Evolutionary conservation across 2,329 filamentous ascomycete species (phyloP).

Genomic region (Fusarium fracticaudum): DNA sequence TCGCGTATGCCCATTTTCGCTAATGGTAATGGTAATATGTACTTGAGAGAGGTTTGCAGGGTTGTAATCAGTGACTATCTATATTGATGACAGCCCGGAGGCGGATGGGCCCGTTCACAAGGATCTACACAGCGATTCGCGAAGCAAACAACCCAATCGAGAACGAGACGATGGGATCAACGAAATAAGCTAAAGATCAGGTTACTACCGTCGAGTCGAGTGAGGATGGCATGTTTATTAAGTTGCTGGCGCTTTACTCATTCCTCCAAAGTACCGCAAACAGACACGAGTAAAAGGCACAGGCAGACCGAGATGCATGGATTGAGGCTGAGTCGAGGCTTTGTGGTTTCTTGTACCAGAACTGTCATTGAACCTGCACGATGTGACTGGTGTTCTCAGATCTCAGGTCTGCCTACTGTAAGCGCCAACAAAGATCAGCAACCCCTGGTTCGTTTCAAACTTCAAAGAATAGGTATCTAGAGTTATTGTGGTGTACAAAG

Average conservation of each 20-base stretch:
- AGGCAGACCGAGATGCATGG: background rate
- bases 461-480: background rate
- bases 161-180: background rate
- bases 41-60: background rate
- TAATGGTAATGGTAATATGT: background rate
- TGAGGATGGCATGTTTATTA: background rate
- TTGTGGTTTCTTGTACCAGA: constrained; percentile 16
- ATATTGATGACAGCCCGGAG: background rate
- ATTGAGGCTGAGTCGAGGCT: constrained; percentile 43
- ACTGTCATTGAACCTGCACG: background rate
- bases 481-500: background rate
- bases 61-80: background rate
- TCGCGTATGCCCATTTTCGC: constrained; percentile 61
- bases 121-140: constrained; percentile 23
- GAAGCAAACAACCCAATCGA: constrained; percentile 6
- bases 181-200: background rate
- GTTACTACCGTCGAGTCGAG: background rate
- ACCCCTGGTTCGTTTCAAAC: constrained; percentile 7
- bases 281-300: background rate
- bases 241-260: background rate
- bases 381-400: constrained; percentile 7
- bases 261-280: constrained; percentile 30
- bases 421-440: constrained; percentile 23
- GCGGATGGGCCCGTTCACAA: constrained; percentile 19
- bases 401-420: background rate